phyloP scores from a whole-genome alignment of 495 filamentous ascomycete genomes.

The Talaromyces borbonicus region DNA sequence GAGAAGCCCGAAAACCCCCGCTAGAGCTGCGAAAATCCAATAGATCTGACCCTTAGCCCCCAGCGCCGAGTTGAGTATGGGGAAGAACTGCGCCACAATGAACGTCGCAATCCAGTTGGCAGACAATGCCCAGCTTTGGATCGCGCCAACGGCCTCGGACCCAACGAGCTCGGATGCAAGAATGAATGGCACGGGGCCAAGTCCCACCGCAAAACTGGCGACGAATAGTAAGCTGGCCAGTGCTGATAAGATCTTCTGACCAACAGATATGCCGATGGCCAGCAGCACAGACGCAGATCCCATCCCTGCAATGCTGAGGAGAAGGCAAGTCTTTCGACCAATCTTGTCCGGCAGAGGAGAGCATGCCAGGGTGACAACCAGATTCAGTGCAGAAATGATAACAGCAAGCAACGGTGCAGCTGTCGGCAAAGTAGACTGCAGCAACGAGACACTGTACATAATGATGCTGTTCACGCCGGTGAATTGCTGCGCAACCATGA shows the following conservation, averaged over 20 bases:
- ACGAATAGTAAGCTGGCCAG: conserved; percentile 78
- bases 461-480: conserved; percentile 93
- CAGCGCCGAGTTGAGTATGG: conserved; percentile 64
- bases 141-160: conserved; percentile 78
- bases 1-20: conserved; percentile 53
- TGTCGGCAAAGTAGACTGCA: conserved; percentile 65
- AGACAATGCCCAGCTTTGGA: conserved; percentile 73
- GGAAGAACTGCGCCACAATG: conserved; percentile 87
- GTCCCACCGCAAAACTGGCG: conserved; percentile 76
- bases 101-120: conserved; percentile 91
- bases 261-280: conserved; percentile 62
- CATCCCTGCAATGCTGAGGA: conserved; percentile 75
- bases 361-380: conserved; percentile 67
- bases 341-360: conserved; percentile 79
- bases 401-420: conserved; percentile 75
- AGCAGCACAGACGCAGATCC: conserved; percentile 63
- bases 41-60: conserved; percentile 74
- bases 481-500: conserved; percentile 91
- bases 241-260: conserved; percentile 63
- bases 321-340: conserved; percentile 72
- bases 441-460: conserved; percentile 91
- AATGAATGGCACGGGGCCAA: conserved; percentile 92
- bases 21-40: conserved; percentile 74
- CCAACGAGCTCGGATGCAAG: conserved; percentile 82
- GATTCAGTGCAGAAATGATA: conserved; percentile 74